Percentiles rank a stretch among this genome's conserved stretches.
Evolutionary conservation across 441 rosid species (phyloP).

Genomic region (Pelargonium australe): DNA sequence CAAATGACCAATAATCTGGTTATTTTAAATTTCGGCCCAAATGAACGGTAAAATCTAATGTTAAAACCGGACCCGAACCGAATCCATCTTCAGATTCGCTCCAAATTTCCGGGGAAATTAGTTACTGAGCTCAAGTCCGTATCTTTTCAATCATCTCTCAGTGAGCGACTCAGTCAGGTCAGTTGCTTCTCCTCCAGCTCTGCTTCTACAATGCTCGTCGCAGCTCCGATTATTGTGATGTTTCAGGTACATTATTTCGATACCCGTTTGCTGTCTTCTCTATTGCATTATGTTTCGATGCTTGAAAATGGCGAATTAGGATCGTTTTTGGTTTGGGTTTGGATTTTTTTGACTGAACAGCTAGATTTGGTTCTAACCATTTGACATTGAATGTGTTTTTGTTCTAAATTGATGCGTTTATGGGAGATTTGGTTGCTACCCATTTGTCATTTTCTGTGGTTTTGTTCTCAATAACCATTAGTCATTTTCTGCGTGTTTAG

Average conservation of each 20-base stretch:
- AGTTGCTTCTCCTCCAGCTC: not conserved
- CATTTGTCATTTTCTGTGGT: too few relatives aligned
- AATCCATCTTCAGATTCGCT: not conserved
- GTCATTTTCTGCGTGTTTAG: too few relatives aligned
- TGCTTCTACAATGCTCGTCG: conserved; percentile 4
- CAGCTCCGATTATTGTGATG: not conserved
- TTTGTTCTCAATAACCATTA: too few relatives aligned
- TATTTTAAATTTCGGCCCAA: too few relatives aligned
- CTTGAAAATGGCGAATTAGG: not conserved
- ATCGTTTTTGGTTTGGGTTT: not conserved
- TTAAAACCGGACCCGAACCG: too few relatives aligned
- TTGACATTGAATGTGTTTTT: not conserved
- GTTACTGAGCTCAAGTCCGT: not conserved
- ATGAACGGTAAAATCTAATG: too few relatives aligned
- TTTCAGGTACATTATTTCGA: not conserved
- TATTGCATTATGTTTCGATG: too few relatives aligned
- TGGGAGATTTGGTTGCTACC: not conserved
- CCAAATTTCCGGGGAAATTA: not conserved
- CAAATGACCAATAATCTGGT: too few relatives aligned
- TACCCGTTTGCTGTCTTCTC: not conserved
- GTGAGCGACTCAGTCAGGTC: conserved; percentile 8
- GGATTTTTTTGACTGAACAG: not conserved
- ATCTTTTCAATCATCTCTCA: not conserved
- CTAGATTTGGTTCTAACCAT: conserved; percentile 5
- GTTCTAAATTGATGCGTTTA: not conserved